A percentile compares a stretch with the other conserved stretches of the same genome.
Conservation (phyloP, 768 basidiomycete species). For the Tulasnella sp. region DNA sequence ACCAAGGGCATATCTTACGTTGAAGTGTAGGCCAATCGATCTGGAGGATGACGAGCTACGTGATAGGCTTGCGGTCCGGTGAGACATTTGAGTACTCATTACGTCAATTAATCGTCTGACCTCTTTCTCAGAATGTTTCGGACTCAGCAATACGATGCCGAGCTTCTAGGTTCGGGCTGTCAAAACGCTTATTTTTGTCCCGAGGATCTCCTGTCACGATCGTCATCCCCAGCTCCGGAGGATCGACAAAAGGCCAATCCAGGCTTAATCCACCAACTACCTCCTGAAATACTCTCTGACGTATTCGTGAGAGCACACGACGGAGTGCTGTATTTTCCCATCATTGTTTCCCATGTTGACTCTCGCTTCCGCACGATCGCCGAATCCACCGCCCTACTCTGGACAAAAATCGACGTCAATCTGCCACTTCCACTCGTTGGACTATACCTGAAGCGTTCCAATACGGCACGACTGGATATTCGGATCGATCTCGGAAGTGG, state of each 20-base stretch:
- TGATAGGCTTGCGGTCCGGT: not conserved
- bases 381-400: not conserved
- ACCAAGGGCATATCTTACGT: not conserved
- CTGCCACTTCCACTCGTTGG: not conserved
- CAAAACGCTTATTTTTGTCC: not conserved
- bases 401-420: not conserved
- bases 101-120: not conserved
- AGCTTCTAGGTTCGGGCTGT: not conserved
- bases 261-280: not conserved
- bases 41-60: not conserved
- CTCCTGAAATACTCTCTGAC: not conserved
- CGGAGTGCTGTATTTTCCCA: not conserved
- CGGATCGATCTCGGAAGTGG: not conserved
- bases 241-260: not conserved
- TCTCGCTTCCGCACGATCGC: not conserved
- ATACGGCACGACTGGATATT: not conserved
- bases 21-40: not conserved
- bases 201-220: not conserved
- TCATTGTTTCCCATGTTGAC: not conserved
- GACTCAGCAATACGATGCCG: not conserved
- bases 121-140: not conserved
- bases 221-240: not conserved
- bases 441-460: not conserved
- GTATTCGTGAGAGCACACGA: not conserved
- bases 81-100: not conserved